These are phyloP conservation scores for Lecanicillium sp. DNA, from an alignment of 2,329 filamentous ascomycete genomes.

Conservation along the genomic window DNA sequence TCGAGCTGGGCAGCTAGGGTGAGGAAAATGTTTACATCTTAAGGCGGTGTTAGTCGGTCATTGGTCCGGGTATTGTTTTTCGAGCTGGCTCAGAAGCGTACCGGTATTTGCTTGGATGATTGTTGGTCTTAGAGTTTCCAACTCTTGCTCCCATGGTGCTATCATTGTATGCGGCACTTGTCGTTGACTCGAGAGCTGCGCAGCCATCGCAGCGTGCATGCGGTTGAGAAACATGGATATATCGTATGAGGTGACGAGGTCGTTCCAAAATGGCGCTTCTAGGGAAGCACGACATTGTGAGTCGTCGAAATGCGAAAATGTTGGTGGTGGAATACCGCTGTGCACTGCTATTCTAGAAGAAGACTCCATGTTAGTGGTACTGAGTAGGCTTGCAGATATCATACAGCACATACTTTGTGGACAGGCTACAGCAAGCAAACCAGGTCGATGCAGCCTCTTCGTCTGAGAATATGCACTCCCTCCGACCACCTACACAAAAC, in stretches of 20 bases:
- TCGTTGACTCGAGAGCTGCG: slow-evolving; percentile 35
- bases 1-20: slow-evolving; percentile 42
- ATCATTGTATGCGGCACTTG: slow-evolving; percentile 39
- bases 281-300: slow-evolving; percentile 30
- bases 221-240: slow-evolving; percentile 43
- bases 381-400: background rate
- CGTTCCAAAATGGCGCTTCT: slow-evolving; percentile 31
- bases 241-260: slow-evolving; percentile 35
- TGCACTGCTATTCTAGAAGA: slow-evolving; percentile 27
- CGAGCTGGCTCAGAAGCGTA: no score
- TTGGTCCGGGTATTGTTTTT: no score
- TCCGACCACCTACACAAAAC: slow-evolving; percentile 35
- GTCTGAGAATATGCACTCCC: slow-evolving; percentile 35
- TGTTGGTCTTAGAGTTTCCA: slow-evolving; percentile 36
- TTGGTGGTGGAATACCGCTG: slow-evolving; percentile 39
- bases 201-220: slow-evolving; percentile 37
- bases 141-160: slow-evolving; percentile 42
- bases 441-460: slow-evolving; percentile 46
- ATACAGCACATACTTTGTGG: slow-evolving; percentile 32
- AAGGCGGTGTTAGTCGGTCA: background rate
- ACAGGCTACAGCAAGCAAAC: slow-evolving; percentile 43
- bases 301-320: slow-evolving; percentile 43
- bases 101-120: slow-evolving; percentile 39
- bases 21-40: slow-evolving; percentile 41
- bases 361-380: slow-evolving; percentile 4